phyloP scores from a whole-genome alignment of 768 basidiomycete genomes.

The Kwoniella heveanensis region DNA sequence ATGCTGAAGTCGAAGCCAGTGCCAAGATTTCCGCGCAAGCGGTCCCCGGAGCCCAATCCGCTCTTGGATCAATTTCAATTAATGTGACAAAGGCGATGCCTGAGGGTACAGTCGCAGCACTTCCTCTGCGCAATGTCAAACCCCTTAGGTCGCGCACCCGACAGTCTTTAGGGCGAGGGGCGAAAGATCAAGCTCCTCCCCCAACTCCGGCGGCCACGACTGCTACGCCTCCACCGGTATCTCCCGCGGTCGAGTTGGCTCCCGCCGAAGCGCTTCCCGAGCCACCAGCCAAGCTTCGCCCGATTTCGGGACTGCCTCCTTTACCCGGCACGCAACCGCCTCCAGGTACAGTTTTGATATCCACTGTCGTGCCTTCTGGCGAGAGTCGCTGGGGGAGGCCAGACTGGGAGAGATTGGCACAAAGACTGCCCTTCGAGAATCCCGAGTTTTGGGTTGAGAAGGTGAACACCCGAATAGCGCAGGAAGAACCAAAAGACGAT shows the following conservation, averaged over 20 bases:
- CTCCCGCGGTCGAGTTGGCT: constrained; percentile 3
- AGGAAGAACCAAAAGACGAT: constrained; percentile 7
- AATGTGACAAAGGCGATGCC: not conserved
- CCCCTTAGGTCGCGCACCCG: constrained; percentile 20
- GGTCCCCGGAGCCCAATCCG: not conserved
- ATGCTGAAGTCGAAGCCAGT: not conserved
- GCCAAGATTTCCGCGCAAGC: not conserved
- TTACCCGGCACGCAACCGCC: constrained; percentile 23
- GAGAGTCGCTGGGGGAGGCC: constrained; percentile 30
- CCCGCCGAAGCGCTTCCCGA: not conserved
- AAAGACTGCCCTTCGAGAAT: constrained; percentile 40
- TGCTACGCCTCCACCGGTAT: constrained; percentile 4
- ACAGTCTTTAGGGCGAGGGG: constrained; percentile 25
- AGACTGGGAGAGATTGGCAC: constrained; percentile 33
- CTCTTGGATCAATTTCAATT: not conserved
- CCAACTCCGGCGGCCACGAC: not conserved
- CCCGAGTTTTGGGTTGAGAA: constrained; percentile 16
- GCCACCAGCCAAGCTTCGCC: not conserved
- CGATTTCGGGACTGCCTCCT: constrained; percentile 17
- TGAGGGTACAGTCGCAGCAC: not conserved
- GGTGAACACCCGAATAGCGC: not conserved
- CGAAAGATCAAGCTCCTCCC: constrained; percentile 24
- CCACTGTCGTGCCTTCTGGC: constrained; percentile 29
- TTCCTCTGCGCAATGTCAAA: not conserved
- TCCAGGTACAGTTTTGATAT: constrained; percentile 37